These are phyloP conservation scores for Aureobasidium sp. DNA, from an alignment of 2,329 filamentous ascomycete species.

Conservation along the genomic window DNA sequence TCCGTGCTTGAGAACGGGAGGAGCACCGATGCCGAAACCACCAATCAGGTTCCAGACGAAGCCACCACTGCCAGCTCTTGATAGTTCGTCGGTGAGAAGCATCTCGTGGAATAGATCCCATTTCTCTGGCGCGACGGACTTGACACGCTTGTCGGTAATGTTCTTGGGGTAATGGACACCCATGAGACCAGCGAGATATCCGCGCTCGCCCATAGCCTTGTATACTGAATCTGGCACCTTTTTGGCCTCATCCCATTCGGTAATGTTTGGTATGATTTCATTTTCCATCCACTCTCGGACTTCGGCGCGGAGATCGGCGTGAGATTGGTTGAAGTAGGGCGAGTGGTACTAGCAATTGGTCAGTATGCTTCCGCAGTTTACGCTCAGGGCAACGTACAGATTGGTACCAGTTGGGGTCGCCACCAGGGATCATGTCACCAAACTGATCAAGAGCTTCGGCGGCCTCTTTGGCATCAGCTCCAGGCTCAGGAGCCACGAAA, in stretches of 20 bases:
- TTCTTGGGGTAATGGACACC: conserved; percentile 66
- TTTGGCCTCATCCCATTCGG: conserved; percentile 95
- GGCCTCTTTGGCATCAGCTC: conserved; percentile 44
- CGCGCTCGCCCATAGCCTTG: conserved; percentile 88
- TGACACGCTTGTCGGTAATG: conserved; percentile 63
- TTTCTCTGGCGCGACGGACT: conserved; percentile 74
- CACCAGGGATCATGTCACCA: conserved; percentile 82
- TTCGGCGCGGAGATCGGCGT: conserved; percentile 84
- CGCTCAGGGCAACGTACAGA: conserved; percentile 52
- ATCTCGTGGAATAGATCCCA: conserved; percentile 99
- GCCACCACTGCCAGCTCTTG: conserved; percentile 78
- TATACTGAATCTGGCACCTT: conserved; percentile 83
- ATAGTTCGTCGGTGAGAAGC: conserved; percentile 89
- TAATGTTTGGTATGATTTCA: conserved; percentile 83
- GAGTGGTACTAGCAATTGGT: conserved; percentile 71
- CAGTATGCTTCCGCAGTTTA: not conserved
- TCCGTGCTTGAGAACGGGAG: conserved; percentile 86
- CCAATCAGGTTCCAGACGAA: conserved; percentile 96
- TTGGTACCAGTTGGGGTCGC: conserved; percentile 92
- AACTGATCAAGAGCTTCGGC: conserved; percentile 74
- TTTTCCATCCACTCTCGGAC: conserved; percentile 85
- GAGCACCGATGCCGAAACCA: conserved; percentile 92
- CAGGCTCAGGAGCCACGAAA: conserved; percentile 35
- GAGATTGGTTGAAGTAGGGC: conserved; percentile 91
- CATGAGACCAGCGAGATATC: conserved; percentile 87